phyloP scores from a whole-genome alignment of 805 yeast species.

The Ogataea nakhonphanomensis region DNA sequence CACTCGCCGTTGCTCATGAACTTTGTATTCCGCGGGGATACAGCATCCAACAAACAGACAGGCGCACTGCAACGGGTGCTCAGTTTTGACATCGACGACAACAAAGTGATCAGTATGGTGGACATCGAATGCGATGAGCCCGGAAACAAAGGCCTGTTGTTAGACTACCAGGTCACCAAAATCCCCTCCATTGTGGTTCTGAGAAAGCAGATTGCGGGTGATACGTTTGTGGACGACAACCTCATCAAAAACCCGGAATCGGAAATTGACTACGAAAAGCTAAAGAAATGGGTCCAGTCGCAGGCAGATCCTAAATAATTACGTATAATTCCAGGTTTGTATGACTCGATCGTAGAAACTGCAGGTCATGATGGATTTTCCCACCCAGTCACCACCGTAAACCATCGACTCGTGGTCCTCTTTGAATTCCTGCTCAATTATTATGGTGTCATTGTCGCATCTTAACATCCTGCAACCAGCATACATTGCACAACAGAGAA shows the following conservation, averaged over 20 bases:
- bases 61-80: constrained; percentile 55
- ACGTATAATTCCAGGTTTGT: constrained; percentile 58
- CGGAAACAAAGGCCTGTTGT: constrained; percentile 55
- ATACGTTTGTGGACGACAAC: constrained; percentile 33
- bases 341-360: constrained; percentile 86
- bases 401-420: constrained; percentile 87
- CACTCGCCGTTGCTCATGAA: constrained; percentile 65
- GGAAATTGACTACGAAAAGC: constrained; percentile 41
- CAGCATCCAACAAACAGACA: constrained; percentile 58
- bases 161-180: constrained; percentile 48
- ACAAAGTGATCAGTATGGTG: constrained; percentile 53
- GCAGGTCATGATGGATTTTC: constrained; percentile 63
- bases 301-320: constrained; percentile 34
- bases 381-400: constrained; percentile 91
- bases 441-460: constrained; percentile 28
- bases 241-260: constrained; percentile 27
- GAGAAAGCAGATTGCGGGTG: constrained; percentile 58
- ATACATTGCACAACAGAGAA: constrained; percentile 90
- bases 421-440: constrained; percentile 46
- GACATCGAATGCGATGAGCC: constrained; percentile 69
- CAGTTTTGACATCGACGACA: constrained; percentile 38
- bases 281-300: constrained; percentile 42
- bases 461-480: constrained; percentile 79
- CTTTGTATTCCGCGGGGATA: constrained; percentile 67
- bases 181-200: constrained; percentile 70